These are phyloP conservation scores for Solanum boliviense DNA, from an alignment of 257 asterid genomes.

Conservation along the genomic window DNA sequence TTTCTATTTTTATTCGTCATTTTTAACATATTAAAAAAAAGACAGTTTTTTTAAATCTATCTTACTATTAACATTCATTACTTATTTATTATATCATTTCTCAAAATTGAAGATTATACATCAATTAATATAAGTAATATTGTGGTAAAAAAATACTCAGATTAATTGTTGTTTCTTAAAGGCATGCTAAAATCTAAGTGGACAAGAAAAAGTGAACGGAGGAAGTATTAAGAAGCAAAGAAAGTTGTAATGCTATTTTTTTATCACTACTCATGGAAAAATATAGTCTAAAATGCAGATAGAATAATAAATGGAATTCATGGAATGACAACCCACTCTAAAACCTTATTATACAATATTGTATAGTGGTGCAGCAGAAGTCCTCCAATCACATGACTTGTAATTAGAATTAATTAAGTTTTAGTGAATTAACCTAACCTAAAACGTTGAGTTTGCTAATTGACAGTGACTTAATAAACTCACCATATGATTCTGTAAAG, in stretches of 20 bases:
- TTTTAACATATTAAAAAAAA: background rate
- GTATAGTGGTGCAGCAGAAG: background rate
- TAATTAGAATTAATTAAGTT: background rate
- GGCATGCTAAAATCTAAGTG: background rate
- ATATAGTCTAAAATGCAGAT: background rate
- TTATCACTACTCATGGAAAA: background rate
- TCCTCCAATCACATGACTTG: background rate
- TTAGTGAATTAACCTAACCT: background rate
- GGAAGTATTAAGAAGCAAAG: background rate
- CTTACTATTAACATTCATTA: background rate
- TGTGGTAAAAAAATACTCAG: background rate
- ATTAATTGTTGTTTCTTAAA: background rate
- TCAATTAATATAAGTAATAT: background rate
- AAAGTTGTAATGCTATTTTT: background rate
- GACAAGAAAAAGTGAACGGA: background rate
- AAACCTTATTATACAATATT: background rate
- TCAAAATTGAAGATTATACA: background rate
- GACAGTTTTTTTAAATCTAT: background rate
- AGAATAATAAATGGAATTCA: background rate
- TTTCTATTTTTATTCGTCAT: background rate
- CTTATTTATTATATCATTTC: background rate
- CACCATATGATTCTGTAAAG: slow-evolving; percentile 66
- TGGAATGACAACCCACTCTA: background rate
- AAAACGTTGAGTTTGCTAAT: background rate
- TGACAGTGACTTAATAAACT: background rate